Evolutionary conservation across 768 basidiomycete genomes (phyloP).

Genomic region (Boletus rubroflammeus): DNA sequence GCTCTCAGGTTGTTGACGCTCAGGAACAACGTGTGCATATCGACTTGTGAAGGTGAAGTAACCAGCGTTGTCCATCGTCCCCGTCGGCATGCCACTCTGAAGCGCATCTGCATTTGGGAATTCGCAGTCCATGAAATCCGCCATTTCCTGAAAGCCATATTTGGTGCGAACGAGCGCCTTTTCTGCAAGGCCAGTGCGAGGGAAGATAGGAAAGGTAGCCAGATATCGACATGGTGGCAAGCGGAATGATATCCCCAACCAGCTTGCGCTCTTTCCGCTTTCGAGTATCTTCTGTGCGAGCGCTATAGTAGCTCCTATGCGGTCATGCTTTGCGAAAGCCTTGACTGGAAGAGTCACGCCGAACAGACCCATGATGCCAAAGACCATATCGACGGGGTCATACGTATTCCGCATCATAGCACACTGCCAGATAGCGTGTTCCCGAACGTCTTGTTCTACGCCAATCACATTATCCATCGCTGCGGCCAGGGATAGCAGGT

Average conservation of each 20-base stretch:
- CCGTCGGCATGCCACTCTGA: neutral
- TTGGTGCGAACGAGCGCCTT: constrained; percentile 1
- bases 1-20: neutral
- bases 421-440: constrained; percentile 1
- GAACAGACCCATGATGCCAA: constrained; percentile 1
- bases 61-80: neutral
- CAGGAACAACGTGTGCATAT: neutral
- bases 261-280: neutral
- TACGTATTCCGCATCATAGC: constrained; percentile 1
- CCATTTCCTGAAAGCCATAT: neutral
- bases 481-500: neutral
- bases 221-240: constrained; percentile 1
- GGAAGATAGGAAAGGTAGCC: neutral
- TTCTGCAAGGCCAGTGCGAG: neutral
- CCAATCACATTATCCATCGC: neutral
- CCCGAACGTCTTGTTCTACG: neutral
- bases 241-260: neutral
- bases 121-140: constrained; percentile 1
- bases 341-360: neutral
- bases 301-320: neutral
- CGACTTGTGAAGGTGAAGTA: neutral
- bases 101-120: neutral
- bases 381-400: neutral
- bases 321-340: neutral
- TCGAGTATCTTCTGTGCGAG: neutral